Base-by-base conservation (phyloP, 805 yeast genomes). In the Lipomyces yamanashiensis region DNA sequence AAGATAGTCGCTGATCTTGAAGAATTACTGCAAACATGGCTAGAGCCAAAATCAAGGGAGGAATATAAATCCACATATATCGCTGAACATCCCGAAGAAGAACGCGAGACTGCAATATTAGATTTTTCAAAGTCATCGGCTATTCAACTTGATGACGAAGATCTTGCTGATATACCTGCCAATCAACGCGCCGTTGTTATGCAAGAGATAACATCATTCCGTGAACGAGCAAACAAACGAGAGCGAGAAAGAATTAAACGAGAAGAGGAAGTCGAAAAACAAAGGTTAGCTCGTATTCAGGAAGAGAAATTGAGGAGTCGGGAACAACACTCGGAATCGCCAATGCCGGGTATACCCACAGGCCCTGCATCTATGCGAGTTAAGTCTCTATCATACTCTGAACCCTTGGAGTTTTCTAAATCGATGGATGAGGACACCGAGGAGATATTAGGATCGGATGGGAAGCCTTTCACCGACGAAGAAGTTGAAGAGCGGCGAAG, bases 171-270 rank as follows among this genome's bases (percentile, higher is more conserved):
- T 37, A 36, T 68, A n/a, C 64, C 69, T 1, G 59, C 66, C 6
- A 70, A 68, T 19, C 68, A 63, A 23, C 61, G 67, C 10, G 68
- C 54, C 10, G 45, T 52, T n/a, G 64, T 68, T 19, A 41, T 51
- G 23, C 45, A 45, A 37, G 71, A 68, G 37, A 68, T 68, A 53
- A 58, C 64, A 5, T 43, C 68, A 33, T 68, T 68, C 51, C 51
- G 71, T 43, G 67, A 68, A 2, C 68, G 70, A 2, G 61, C 71
- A 7, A 66, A 59, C 49, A 56, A 63, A 33, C 63, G 65, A 12
- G 70, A 68, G 49, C 61, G 67, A 2, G 71, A 67, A 19, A 58
- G 68, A 33, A 54, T 59, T n/a, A 39, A 60, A 49, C 56, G 59
- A 1, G 63, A 59, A 43, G 70, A 68, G 37, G 70, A 67, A n/a